phyloP scores from a whole-genome alignment of 805 yeast genomes.

The Deakozyma indianensis region DNA sequence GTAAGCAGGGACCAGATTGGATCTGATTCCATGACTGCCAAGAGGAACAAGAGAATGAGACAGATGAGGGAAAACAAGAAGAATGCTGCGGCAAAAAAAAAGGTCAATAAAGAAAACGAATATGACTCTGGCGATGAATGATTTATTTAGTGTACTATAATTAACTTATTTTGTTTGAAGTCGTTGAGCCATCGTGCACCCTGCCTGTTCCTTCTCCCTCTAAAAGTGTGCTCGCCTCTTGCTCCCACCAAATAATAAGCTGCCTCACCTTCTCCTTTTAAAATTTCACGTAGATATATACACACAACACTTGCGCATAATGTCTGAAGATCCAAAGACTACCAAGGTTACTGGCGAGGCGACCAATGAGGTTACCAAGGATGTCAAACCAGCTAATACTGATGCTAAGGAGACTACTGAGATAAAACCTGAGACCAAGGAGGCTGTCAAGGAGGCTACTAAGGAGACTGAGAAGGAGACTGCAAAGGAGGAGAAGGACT shows the following conservation, averaged over 20 bases:
- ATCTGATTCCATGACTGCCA: background rate
- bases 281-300: background rate
- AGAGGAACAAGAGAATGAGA: background rate
- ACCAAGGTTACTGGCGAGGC: no score
- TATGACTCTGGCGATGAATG: no score
- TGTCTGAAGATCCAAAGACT: background rate
- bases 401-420: background rate
- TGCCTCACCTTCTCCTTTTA: no score
- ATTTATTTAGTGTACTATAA: no score
- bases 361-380: background rate
- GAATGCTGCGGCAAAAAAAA: background rate
- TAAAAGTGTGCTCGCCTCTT: no score
- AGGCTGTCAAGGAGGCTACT: no score
- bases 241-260: no score
- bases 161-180: no score
- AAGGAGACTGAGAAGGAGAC: constrained; percentile 2
- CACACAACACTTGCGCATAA: background rate
- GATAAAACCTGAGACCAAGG: background rate
- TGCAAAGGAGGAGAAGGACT: constrained; percentile 1
- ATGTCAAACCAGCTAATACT: background rate
- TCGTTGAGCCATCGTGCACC: no score
- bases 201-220: no score
- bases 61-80: background rate
- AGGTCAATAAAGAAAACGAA: no score
- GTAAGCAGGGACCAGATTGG: background rate